A percentile compares a stretch with the other conserved stretches of the same genome.
phyloP scores from a whole-genome alignment of 2,329 filamentous ascomycete genomes.

The Nigrospora oryzae region DNA sequence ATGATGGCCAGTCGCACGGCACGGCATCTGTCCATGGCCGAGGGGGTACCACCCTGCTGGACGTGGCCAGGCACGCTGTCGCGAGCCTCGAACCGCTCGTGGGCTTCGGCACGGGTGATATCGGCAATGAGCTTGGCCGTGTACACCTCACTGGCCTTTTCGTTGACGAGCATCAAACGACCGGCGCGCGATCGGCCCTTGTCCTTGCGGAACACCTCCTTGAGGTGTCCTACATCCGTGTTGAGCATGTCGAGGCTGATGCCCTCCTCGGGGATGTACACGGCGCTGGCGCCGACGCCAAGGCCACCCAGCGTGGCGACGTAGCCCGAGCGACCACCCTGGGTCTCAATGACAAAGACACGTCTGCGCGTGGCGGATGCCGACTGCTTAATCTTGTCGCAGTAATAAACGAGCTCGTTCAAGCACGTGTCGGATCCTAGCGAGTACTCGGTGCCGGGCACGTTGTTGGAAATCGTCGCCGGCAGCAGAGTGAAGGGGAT shows the following conservation, averaged over 20 bases:
- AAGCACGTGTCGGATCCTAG: constrained; percentile 94
- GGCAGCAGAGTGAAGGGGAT: constrained; percentile 89
- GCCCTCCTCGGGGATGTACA: constrained; percentile 96
- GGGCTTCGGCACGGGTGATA: constrained; percentile 90
- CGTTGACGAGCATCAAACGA: constrained; percentile 93
- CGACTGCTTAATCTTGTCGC: constrained; percentile 95
- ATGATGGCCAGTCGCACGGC: constrained; percentile 89
- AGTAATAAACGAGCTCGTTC: constrained; percentile 90
- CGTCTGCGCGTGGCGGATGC: constrained; percentile 87
- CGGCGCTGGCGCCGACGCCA: constrained; percentile 82
- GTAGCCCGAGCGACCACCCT: constrained; percentile 91
- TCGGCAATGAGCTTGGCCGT: constrained; percentile 87
- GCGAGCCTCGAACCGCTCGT: constrained; percentile 84
- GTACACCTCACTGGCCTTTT: constrained; percentile 86
- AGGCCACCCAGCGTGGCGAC: constrained; percentile 85
- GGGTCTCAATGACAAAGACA: constrained; percentile 96
- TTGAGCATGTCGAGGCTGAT: constrained; percentile 90
- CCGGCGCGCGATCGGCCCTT: constrained; percentile 83
- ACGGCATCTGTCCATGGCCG: constrained; percentile 90
- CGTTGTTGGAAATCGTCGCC: constrained; percentile 98
- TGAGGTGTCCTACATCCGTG: constrained; percentile 80
- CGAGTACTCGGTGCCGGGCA: constrained; percentile 94
- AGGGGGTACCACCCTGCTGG: constrained; percentile 87
- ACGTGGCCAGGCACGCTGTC: constrained; percentile 90
- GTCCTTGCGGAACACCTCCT: constrained; percentile 77